Base-by-base conservation (phyloP, 2,329 filamentous ascomycete species). In the Fusarium pilosicola region DNA sequence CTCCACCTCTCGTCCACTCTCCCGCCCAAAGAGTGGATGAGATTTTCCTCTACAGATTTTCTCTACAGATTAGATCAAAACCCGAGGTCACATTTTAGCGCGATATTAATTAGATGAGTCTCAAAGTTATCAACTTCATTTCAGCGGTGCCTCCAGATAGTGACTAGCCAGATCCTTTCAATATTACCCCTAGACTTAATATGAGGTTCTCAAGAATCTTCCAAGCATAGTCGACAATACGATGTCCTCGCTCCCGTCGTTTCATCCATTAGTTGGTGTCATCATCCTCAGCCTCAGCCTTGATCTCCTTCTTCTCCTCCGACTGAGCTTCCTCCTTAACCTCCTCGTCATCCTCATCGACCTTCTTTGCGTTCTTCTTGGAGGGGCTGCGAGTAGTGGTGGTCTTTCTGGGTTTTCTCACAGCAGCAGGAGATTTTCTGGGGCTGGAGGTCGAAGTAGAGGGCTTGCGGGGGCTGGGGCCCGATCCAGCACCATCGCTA, bases 341-440 rank as follows among this genome's bases (percentile, higher is more conserved):
- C 28, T 79, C 74, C 18, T 78, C 68, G 14, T 79, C 71, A 34
- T 80, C 77, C 26, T 78, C 71, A 15, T 70, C 68, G n/a, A 74
- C 74, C 72, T 79, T 79, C 74, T 80, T 82, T 39, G 17, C 14
- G 9, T 51, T 60, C 73, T 79, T 80, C 79, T 82, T 83, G 46
- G 77, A 77, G 0, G 79, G 74, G 18, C 78, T 76, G 3, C 78
- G 78, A 2, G 79, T 71, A 13, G 78, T 72, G 3, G 76, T 75
- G 8, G 77, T 73, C 68, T 79, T 82, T 76, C 82, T 83, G 59
- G 83, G 76, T 67, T 79, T 82, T 44, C 65, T 66, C 12, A 79
- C 71, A 3, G 72, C 44, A 22, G 73, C 54, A 24, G 73, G 56
- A 32, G 77, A 32, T 76, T 83, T 84, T 54, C 78, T 74, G 22